Evolutionary conservation across 345 rosid species (phyloP).

Genomic region (Eucalyptus pauciflora): DNA sequence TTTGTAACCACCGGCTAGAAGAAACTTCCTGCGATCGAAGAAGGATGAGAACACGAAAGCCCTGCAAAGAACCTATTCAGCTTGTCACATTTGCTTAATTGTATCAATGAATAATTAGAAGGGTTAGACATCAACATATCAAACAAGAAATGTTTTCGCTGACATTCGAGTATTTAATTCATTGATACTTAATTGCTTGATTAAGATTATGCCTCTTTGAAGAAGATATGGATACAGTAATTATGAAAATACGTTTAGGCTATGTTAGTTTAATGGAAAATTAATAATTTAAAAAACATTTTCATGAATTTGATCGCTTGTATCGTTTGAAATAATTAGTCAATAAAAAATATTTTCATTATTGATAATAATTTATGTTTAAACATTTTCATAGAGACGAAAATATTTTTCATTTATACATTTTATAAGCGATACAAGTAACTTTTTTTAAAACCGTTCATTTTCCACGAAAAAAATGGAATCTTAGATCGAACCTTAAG

Average conservation of each 20-base stretch:
- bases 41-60: neutral
- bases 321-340: no score
- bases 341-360: no score
- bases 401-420: no score
- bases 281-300: no score
- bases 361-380: no score
- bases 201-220: neutral
- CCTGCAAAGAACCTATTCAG: neutral
- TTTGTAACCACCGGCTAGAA: neutral
- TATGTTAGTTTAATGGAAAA: neutral
- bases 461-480: no score
- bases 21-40: neutral
- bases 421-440: neutral
- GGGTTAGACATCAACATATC: neutral
- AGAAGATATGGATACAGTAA: neutral
- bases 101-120: neutral
- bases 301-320: rapidly evolving
- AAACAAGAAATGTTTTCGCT: no score
- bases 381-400: no score
- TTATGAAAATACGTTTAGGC: neutral
- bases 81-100: neutral
- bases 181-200: neutral
- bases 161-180: neutral
- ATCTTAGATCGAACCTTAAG: neutral
- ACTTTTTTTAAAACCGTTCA: no score